Base-by-base conservation (phyloP, 306 rosid genomes). In the Vigna mungo region DNA sequence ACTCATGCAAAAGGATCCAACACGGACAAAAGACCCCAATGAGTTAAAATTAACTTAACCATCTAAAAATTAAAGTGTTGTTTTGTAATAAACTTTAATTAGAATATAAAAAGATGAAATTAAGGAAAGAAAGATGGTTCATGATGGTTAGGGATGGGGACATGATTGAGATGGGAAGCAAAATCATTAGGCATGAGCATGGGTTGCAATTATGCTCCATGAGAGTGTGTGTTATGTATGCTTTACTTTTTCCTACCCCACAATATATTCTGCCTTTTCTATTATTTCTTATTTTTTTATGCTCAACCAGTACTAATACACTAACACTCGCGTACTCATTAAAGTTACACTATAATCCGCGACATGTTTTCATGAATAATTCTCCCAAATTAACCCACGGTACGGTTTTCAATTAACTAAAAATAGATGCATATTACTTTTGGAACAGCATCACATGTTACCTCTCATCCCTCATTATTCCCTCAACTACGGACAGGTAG, bases 221-320 rank as follows among this genome's bases (percentile, higher is more conserved):
- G 85, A 86, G 88, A 90, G 89, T 85, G 84, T 81, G 90, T 88
- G 88, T 79, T 51, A 20, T 78, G 55, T 25, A 30, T 30, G 5
- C 66, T 46, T 47, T 67, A 51, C 46, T 43, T 67, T 71, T 53
- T 39, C 18, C 14, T 39, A 43, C 81, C 85, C 78, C 70, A 61
- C 78, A 7, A 2, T 58, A 20, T 20, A 20, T 54, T 18, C 77
- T 82, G 60, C 70, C 70, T 46, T 68, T 37, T 30, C 64, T n/a
- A 36, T 49, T n/a, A 36, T 49, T 78, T 49, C 72, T 56, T 69
- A 58, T 44, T 72, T 37, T 37, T 36, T 20, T 72, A 34, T 48
- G 56, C 6, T 20, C 20, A 58, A 21, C 60, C 32, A 30, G 27
- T 47, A n/a, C 1, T 30, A 44, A 15, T 21, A 34, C 43, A 65